A percentile compares a stretch with the other conserved stretches of the same genome.
phyloP scores from a whole-genome alignment of 192 early-diverging fungal species.

The Mortierella hygrophila region DNA sequence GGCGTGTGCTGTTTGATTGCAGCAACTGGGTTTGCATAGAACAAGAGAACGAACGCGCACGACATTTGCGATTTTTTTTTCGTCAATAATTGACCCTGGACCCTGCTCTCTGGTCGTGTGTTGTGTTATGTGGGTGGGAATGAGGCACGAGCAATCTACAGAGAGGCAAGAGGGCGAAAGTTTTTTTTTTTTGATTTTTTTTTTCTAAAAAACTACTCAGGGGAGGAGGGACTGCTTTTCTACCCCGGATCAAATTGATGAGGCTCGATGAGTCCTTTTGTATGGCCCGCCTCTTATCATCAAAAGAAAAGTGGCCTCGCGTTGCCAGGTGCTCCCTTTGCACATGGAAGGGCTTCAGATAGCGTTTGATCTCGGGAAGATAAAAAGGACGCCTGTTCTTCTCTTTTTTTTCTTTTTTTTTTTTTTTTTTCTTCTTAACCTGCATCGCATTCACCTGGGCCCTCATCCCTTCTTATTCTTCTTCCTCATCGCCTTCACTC shows the following conservation, averaged over 20 bases:
- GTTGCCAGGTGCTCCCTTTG: background rate
- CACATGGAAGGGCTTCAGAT: background rate
- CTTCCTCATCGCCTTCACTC: background rate
- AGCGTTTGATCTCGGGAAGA: background rate
- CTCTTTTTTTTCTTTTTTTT: background rate
- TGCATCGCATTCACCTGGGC: background rate
- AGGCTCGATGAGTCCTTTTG: slow-evolving; percentile 1
- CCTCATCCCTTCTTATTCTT: slow-evolving; percentile 1
- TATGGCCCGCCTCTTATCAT: background rate
- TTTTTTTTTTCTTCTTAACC: background rate
- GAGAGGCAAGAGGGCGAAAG: too few relatives aligned
- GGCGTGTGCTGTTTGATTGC: too few relatives aligned
- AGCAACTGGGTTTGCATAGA: background rate
- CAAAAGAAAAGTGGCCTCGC: background rate
- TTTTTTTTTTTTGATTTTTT: background rate
- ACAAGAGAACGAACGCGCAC: background rate
- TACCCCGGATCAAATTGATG: slow-evolving; percentile 2
- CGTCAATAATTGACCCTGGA: background rate
- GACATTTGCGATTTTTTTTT: background rate
- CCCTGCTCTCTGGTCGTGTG: background rate
- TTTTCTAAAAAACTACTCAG: background rate
- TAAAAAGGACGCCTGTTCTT: background rate
- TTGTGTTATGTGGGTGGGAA: background rate
- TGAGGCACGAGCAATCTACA: background rate
- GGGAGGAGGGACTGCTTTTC: background rate